A percentile compares a stretch with the other conserved stretches of the same genome.
These are phyloP conservation scores for Chlamydomonas schloesseri DNA, from an alignment of 139 green algal genomes.

Conservation along the genomic window DNA sequence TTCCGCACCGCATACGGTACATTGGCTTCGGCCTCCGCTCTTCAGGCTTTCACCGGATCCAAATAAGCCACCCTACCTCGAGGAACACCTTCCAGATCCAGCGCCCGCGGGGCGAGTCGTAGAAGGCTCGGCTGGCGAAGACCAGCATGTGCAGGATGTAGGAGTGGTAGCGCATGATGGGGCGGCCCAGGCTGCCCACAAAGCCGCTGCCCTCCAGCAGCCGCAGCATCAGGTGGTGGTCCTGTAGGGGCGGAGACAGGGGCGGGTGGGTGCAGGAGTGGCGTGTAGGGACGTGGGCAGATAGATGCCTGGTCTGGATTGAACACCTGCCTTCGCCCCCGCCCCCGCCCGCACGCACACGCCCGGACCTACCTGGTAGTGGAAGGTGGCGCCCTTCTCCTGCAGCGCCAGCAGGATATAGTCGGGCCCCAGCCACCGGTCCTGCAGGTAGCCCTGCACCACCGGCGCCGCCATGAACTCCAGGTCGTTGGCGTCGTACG, in stretches of 20 bases:
- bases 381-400: background rate
- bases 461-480: background rate
- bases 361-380: background rate
- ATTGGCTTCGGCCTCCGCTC: too few relatives aligned
- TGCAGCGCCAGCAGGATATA: slow-evolving; percentile 16
- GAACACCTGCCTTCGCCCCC: background rate
- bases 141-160: slow-evolving; percentile 5
- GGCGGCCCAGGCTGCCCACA: background rate
- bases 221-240: slow-evolving; percentile 5
- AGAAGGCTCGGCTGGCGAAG: background rate
- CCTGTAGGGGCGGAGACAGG: background rate
- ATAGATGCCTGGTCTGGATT: too few relatives aligned
- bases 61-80: background rate
- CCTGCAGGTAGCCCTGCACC: slow-evolving; percentile 4
- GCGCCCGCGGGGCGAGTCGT: background rate
- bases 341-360: too few relatives aligned
- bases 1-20: too few relatives aligned
- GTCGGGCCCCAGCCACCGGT: background rate
- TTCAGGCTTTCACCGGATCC: too few relatives aligned
- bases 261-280: too few relatives aligned
- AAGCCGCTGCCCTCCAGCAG: slow-evolving; percentile 14
- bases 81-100: background rate
- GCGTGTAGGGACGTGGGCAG: too few relatives aligned
- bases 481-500: background rate
- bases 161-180: background rate